phyloP scores from a whole-genome alignment of 805 yeast genomes.

The Yarrowia osloensis region DNA sequence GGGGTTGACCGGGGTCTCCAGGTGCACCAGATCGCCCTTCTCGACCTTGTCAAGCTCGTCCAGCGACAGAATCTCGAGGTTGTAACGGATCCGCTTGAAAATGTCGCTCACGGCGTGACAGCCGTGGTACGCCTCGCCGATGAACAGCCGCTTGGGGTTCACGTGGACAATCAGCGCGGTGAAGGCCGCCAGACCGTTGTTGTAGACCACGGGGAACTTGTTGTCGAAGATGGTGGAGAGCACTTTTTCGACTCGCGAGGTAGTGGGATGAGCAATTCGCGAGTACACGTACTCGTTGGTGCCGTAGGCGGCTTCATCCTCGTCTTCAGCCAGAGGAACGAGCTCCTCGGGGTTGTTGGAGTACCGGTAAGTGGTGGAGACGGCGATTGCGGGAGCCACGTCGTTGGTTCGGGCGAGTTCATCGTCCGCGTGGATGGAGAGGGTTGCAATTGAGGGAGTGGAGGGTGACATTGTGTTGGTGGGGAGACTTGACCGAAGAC shows the following conservation, averaged over 20 bases:
- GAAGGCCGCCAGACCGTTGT: constrained; percentile 81
- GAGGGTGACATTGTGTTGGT: neutral
- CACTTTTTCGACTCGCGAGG: constrained; percentile 65
- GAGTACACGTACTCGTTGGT: constrained; percentile 56
- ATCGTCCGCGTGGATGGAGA: constrained; percentile 71
- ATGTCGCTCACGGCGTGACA: constrained; percentile 69
- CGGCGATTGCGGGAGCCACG: constrained; percentile 74
- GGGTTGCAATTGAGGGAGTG: constrained; percentile 32
- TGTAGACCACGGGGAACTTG: constrained; percentile 62
- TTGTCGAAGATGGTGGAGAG: constrained; percentile 62
- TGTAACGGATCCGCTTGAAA: constrained; percentile 59
- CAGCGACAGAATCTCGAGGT: constrained; percentile 38
- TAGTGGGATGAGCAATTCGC: constrained; percentile 72
- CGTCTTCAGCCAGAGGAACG: constrained; percentile 44
- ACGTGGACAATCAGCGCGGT: constrained; percentile 67
- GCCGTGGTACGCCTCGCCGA: constrained; percentile 86
- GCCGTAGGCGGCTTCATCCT: constrained; percentile 37
- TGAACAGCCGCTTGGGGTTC: constrained; percentile 72
- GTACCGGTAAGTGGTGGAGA: constrained; percentile 77
- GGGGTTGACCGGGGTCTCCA: constrained; percentile 91
- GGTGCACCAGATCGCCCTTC: constrained; percentile 74
- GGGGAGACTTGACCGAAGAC: too few relatives aligned
- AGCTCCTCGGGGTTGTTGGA: constrained; percentile 59
- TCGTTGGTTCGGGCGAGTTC: constrained; percentile 42
- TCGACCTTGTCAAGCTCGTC: constrained; percentile 49